Conservation (phyloP, 75 land plant genomes). For the Isoetes taiwanensis region DNA sequence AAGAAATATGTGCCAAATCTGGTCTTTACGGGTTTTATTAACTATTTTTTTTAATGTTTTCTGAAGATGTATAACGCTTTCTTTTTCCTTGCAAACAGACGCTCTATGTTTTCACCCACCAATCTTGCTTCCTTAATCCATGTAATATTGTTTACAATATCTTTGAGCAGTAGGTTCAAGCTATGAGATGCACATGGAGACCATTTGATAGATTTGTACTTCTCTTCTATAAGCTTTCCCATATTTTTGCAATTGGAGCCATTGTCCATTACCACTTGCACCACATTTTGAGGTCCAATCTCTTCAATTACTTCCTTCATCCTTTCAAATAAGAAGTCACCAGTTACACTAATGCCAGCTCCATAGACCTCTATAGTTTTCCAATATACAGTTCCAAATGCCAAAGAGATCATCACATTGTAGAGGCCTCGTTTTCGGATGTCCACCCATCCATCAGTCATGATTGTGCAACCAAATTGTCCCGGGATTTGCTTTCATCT, state of each 20-base stretch:
- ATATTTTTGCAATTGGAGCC: slow-evolving; percentile 22
- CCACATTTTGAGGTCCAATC: slow-evolving; percentile 37
- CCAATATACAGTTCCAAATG: slow-evolving; percentile 17
- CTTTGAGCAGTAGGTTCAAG: slow-evolving; percentile 35
- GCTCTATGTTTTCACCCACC: too few species aligned
- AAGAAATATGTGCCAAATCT: too few species aligned
- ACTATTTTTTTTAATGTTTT: too few species aligned
- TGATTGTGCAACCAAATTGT: slow-evolving; percentile 23
- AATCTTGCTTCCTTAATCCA: too few species aligned
- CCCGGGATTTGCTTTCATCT: too few species aligned
- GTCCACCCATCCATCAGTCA: slow-evolving; percentile 25
- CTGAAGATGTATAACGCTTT: too few species aligned
- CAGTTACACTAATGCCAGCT: slow-evolving; percentile 15
- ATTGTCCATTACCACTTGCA: slow-evolving; percentile 43
- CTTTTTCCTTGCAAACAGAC: too few species aligned
- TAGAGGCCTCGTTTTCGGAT: slow-evolving; percentile 14
- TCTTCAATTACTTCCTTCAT: slow-evolving; percentile 24
- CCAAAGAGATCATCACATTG: slow-evolving; percentile 24
- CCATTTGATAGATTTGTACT: slow-evolving; percentile 36
- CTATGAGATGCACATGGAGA: slow-evolving; percentile 36
- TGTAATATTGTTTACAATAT: slow-evolving; percentile 27
- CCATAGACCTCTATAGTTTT: slow-evolving; percentile 23
- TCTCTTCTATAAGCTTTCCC: slow-evolving; percentile 27
- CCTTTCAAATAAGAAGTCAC: slow-evolving; percentile 13
- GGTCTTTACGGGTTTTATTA: too few species aligned